Evolutionary conservation across 768 basidiomycete species (phyloP).

Genomic region (Amanita molliuscula): DNA sequence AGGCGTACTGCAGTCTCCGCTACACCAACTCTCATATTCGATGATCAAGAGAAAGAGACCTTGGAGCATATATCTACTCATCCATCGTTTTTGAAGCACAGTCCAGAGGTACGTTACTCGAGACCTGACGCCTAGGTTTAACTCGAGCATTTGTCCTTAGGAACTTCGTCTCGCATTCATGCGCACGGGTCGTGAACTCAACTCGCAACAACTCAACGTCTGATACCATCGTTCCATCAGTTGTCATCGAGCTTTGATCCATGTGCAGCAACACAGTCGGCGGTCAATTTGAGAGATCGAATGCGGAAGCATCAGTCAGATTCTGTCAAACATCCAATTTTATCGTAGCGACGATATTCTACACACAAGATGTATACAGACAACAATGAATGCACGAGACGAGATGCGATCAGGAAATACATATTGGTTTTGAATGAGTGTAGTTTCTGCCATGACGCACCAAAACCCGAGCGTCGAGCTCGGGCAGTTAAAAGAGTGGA

Average conservation of each 20-base stretch:
- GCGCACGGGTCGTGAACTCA: slow-evolving; percentile 32
- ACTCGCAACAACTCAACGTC: slow-evolving; percentile 23
- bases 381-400: not conserved
- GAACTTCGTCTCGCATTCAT: slow-evolving; percentile 40
- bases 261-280: not conserved
- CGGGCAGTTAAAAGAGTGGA: too few species aligned
- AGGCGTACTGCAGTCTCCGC: not conserved
- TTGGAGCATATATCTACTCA: slow-evolving; percentile 26
- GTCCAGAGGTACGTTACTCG: slow-evolving; percentile 32
- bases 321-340: not conserved
- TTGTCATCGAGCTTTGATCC: not conserved
- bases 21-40: slow-evolving; percentile 9
- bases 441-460: too few species aligned
- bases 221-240: not conserved
- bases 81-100: slow-evolving; percentile 29
- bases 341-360: not conserved
- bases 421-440: too few species aligned
- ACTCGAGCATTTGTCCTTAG: slow-evolving; percentile 15
- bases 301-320: not conserved
- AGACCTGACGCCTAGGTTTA: not conserved
- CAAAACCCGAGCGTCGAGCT: too few species aligned
- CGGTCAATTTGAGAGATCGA: too few species aligned
- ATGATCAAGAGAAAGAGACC: slow-evolving; percentile 16
- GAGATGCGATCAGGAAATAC: not conserved
- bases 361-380: not conserved